These are phyloP conservation scores for Fomes fomentarius DNA, from an alignment of 1,284 basidiomycete species.

Conservation along the genomic window DNA sequence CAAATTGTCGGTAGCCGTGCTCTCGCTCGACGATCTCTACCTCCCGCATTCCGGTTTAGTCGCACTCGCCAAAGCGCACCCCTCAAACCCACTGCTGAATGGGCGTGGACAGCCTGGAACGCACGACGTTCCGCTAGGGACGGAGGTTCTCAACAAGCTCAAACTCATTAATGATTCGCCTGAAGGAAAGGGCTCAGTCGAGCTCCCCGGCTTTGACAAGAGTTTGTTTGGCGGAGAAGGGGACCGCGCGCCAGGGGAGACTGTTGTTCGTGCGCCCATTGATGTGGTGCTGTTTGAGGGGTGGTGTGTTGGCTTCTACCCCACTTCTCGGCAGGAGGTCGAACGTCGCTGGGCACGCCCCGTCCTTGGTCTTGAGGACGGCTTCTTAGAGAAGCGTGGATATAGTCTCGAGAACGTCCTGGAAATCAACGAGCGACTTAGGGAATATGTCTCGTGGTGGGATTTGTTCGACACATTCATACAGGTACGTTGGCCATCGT, in stretches of 20 bases:
- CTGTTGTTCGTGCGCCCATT: constrained; percentile 51
- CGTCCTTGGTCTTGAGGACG: constrained; percentile 44
- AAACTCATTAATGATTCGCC: constrained; percentile 45
- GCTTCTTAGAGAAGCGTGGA: constrained; percentile 39
- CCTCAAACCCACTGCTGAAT: constrained; percentile 65
- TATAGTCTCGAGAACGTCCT: constrained; percentile 51
- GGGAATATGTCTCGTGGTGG: constrained; percentile 69
- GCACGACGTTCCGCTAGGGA: constrained; percentile 76
- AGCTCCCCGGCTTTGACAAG: constrained; percentile 88
- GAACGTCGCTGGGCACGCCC: constrained; percentile 36
- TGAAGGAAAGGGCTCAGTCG: constrained; percentile 37
- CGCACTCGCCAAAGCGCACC: constrained; percentile 54
- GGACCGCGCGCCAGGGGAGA: constrained; percentile 63
- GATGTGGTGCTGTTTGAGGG: constrained; percentile 91
- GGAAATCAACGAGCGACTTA: constrained; percentile 64
- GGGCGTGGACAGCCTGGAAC: constrained; percentile 90
- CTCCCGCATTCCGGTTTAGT: constrained; percentile 65
- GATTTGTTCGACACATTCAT: constrained; percentile 67
- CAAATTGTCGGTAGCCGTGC: constrained; percentile 60
- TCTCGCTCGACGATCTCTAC: constrained; percentile 90
- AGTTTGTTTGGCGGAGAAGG: constrained; percentile 79
- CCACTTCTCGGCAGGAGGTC: constrained; percentile 53
- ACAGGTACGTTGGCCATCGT: constrained; percentile 49
- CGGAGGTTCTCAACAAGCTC: constrained; percentile 53
- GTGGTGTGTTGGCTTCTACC: constrained; percentile 81